Conservation (phyloP, 2,329 filamentous ascomycete species). For the Neophaeococcomyces mojaviensis region DNA sequence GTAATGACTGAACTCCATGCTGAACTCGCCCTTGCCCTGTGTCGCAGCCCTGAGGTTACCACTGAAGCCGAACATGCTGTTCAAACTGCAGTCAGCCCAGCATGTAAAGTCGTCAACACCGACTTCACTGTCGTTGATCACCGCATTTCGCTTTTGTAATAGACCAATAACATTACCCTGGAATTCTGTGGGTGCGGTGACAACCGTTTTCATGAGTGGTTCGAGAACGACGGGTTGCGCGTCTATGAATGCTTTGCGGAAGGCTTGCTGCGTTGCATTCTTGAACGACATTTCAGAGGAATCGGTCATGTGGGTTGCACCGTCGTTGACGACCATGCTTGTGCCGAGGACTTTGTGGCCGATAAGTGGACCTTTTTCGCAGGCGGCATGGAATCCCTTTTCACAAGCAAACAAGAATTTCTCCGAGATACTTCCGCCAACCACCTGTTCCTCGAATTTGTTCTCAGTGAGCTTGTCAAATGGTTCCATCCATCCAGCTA, state of each 20-base stretch:
- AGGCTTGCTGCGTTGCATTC: slow-evolving; percentile 88
- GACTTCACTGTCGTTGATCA: slow-evolving; percentile 92
- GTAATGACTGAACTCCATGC: slow-evolving; percentile 98
- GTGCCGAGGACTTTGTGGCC: slow-evolving; percentile 89
- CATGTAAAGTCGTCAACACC: slow-evolving; percentile 90
- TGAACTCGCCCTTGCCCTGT: slow-evolving; percentile 97
- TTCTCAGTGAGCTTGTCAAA: slow-evolving; percentile 66
- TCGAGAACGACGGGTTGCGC: slow-evolving; percentile 80
- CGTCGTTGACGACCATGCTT: slow-evolving; percentile 88
- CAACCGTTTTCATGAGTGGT: slow-evolving; percentile 95
- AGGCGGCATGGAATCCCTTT: slow-evolving; percentile 82
- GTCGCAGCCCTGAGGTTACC: slow-evolving; percentile 84
- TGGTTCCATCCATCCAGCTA: slow-evolving; percentile 86
- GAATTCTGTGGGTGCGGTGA: slow-evolving; percentile 94
- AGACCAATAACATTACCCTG: slow-evolving; percentile 92
- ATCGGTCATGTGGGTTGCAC: slow-evolving; percentile 94
- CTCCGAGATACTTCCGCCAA: slow-evolving; percentile 85
- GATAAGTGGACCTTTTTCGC: slow-evolving; percentile 79
- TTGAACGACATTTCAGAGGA: slow-evolving; percentile 96
- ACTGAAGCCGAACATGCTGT: slow-evolving; percentile 97
- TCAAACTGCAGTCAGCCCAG: slow-evolving; percentile 83
- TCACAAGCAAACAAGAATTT: slow-evolving; percentile 92
- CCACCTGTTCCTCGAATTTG: slow-evolving; percentile 76
- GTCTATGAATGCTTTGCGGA: slow-evolving; percentile 83
- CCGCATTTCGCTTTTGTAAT: slow-evolving; percentile 92